Evolutionary conservation across 1,284 basidiomycete genomes (phyloP).

Genomic region (Apiotrichum porosum): DNA sequence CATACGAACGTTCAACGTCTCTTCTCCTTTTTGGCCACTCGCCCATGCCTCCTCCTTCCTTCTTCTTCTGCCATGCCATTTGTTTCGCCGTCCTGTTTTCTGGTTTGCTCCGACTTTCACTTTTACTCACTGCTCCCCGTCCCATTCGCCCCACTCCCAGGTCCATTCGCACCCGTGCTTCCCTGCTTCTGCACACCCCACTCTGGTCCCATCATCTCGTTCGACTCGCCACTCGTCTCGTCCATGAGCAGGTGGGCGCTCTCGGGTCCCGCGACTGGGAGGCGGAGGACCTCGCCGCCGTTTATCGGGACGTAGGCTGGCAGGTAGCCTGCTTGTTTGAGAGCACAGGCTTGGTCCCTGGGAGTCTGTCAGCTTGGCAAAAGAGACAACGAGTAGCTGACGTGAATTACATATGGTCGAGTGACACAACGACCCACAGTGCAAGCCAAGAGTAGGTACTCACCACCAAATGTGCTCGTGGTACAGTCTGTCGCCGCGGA

Average conservation of each 20-base stretch:
- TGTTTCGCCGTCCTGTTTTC: no score
- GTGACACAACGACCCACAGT: background rate
- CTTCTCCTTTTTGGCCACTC: no score
- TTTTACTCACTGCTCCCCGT: no score
- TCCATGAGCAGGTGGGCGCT: slow-evolving; percentile 21
- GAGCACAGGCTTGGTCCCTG: slow-evolving; percentile 27
- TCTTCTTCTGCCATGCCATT: no score
- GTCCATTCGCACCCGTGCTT: background rate
- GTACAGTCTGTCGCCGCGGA: slow-evolving; percentile 56
- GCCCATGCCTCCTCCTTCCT: no score
- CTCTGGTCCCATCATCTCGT: slow-evolving; percentile 21
- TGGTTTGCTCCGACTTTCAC: no score
- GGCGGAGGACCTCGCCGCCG: slow-evolving; percentile 10
- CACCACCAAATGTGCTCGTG: slow-evolving; percentile 53
- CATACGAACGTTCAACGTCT: no score
- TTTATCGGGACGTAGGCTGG: slow-evolving; percentile 12
- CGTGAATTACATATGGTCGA: no score
- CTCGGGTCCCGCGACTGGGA: slow-evolving; percentile 19
- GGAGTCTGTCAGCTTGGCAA: background rate
- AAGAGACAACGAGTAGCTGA: no score
- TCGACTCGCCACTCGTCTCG: slow-evolving; percentile 17
- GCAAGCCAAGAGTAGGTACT: slow-evolving; percentile 15
- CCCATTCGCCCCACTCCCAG: no score
- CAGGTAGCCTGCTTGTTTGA: slow-evolving; percentile 22
- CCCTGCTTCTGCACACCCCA: slow-evolving; percentile 19